Percentiles rank a stretch among this genome's conserved stretches.
Evolutionary conservation across 2,329 filamentous ascomycete species (phyloP).

Genomic region (Colletotrichum sp.): DNA sequence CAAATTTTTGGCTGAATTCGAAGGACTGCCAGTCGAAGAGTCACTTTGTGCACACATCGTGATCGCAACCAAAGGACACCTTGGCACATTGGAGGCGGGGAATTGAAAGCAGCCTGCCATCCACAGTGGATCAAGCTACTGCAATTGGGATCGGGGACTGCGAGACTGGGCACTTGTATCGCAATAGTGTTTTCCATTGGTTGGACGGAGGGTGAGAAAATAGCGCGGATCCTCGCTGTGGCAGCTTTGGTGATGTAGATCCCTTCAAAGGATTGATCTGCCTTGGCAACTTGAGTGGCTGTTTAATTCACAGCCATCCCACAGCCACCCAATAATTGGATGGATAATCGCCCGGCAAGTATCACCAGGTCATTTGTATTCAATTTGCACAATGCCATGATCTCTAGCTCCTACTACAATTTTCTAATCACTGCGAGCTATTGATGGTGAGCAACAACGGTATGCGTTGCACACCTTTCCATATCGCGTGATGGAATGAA

Average conservation of each 20-base stretch:
- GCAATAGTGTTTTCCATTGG: neutral
- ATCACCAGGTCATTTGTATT: rapidly evolving
- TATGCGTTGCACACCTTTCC: rapidly evolving
- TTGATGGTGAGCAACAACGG: neutral
- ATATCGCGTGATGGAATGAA: neutral
- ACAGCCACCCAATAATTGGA: neutral
- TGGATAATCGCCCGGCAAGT: neutral
- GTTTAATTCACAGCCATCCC: neutral
- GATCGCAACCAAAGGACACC: neutral
- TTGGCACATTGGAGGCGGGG: neutral
- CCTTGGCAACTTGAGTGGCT: neutral
- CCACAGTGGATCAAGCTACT: neutral
- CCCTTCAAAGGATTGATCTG: neutral
- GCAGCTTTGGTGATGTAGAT: neutral
- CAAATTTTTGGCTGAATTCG: neutral
- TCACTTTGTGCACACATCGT: neutral
- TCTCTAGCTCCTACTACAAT: neutral
- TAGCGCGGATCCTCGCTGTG: neutral
- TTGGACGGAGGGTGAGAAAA: neutral
- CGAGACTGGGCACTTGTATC: neutral
- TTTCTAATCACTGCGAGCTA: neutral
- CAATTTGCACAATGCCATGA: neutral
- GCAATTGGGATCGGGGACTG: no score
- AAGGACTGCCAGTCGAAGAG: neutral
- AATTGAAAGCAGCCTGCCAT: neutral